Evolutionary conservation across 176 grass and related monocot species (phyloP), one percentile per base, ranked within the genome.

Genomic region (Calamus simplicifolius): DNA sequence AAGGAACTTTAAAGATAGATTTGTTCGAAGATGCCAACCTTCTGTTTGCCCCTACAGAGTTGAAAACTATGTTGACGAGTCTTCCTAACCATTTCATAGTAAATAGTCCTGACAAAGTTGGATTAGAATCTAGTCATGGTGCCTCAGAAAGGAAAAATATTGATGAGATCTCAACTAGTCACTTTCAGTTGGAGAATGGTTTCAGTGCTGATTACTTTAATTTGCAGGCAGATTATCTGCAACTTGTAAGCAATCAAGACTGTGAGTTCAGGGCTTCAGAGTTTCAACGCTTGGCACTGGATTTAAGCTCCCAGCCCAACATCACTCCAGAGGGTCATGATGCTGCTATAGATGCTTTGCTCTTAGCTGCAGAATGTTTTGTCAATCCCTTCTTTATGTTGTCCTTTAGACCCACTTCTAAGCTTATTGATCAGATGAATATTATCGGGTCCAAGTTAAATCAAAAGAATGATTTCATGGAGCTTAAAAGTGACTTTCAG

Each of bases 321-420:
- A 61, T 76, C 56, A 85, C 80, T 35, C n/a, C 67, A 63, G 91
- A 96, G 69, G 78, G 83, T 48, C 83, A 90, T 74, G 76, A 90
- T 74, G 83, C 83, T 50, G 86, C 83, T 69, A 90, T 96, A 65
- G 91, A 96, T 81, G 77, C 91, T 69, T 90, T 96, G 48, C 65
- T 90, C 52, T 78, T 96, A 54, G 91, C 91, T 72, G 91, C 86
- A 62, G 91, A 90, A 73, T 90, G 91, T 63, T 89, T 79, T 59
- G 70, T 90, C 71, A 96, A 90, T 68, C 91, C 91, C 69, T 87
- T 90, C 48, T 90, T 90, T 77, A 77, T 87, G 62, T 48, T 82
- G 52, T 73, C 73, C 53, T 82, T 85, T 66, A 77, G 70, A 26
- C 51, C 72, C 62, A 87, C 79, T 67, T 85, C 75, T 25, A 70